A percentile compares a stretch with the other conserved stretches of the same genome.
Conservation (phyloP, 1,284 basidiomycete genomes). For the Sanghuangporus baumii region DNA sequence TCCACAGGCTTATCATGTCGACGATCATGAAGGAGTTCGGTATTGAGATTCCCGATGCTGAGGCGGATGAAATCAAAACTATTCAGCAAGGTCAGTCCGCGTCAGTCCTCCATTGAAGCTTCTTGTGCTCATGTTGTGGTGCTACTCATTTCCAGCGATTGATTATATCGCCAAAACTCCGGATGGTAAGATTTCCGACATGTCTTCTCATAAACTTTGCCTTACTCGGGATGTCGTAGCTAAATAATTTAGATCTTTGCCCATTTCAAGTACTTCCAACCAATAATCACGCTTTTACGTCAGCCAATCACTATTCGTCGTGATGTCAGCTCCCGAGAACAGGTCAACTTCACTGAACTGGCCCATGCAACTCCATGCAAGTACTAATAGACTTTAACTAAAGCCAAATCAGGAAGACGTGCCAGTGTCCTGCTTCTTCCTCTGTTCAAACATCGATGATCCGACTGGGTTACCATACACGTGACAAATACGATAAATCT, state of each 20-base stretch:
- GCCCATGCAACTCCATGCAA: neutral
- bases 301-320: conserved; percentile 1
- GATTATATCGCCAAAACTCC: conserved; percentile 97
- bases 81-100: conserved; percentile 78
- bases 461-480: neutral
- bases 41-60: conserved; percentile 95
- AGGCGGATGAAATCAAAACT: conserved; percentile 97
- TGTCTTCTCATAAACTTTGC: conserved; percentile 15
- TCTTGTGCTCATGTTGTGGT: conserved; percentile 16
- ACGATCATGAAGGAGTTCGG: conserved; percentile 60
- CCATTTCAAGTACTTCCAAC: conserved; percentile 7
- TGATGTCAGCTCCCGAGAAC: conserved; percentile 11
- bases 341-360: neutral
- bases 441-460: neutral
- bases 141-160: conserved; percentile 60
- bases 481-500: neutral
- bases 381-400: neutral
- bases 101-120: conserved; percentile 1
- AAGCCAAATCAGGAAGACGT: neutral
- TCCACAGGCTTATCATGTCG: conserved; percentile 3
- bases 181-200: conserved; percentile 53
- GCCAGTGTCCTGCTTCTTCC: neutral
- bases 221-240: conserved; percentile 22
- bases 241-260: conserved; percentile 11
- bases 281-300: conserved; percentile 7